Conservation (phyloP, 495 filamentous ascomycete genomes). For the Trichoderma virens region DNA sequence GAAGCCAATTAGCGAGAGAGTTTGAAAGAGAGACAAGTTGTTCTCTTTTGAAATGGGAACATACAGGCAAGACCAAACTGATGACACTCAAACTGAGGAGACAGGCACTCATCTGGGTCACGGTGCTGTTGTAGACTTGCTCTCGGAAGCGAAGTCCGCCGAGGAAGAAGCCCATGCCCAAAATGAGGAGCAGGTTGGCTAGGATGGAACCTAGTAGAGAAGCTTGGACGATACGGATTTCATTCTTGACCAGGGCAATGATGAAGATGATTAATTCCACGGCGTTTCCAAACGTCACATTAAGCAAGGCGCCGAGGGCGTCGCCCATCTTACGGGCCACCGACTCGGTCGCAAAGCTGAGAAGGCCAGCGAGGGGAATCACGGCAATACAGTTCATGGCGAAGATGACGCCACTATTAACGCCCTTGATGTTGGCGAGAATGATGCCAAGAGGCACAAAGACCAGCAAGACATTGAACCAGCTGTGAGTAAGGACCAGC, state of each 20-base stretch:
- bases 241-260: conserved; percentile 63
- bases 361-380: conserved; percentile 71
- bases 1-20: conserved; percentile 6
- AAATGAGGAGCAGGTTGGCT: conserved; percentile 77
- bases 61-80: conserved; percentile 69
- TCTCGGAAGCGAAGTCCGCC: conserved; percentile 83
- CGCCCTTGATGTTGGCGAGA: conserved; percentile 32
- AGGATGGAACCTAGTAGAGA: conserved; percentile 83
- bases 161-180: conserved; percentile 83
- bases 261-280: conserved; percentile 61
- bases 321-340: conserved; percentile 72
- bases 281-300: conserved; percentile 84
- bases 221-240: conserved; percentile 86
- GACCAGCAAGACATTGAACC: conserved; percentile 69
- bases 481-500: conserved; percentile 55
- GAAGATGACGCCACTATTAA: conserved; percentile 42
- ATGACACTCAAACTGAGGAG: conserved; percentile 82
- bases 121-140: conserved; percentile 91
- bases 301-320: conserved; percentile 72
- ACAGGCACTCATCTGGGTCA: conserved; percentile 93
- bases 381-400: conserved; percentile 78
- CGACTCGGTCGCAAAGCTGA: conserved; percentile 75
- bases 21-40: not conserved
- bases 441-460: conserved; percentile 77
- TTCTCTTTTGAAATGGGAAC: conserved; percentile 16